A percentile compares a stretch with the other conserved stretches of the same genome.
phyloP scores from a whole-genome alignment of 1,284 basidiomycete species.

The Rhizopogon hawkerae region DNA sequence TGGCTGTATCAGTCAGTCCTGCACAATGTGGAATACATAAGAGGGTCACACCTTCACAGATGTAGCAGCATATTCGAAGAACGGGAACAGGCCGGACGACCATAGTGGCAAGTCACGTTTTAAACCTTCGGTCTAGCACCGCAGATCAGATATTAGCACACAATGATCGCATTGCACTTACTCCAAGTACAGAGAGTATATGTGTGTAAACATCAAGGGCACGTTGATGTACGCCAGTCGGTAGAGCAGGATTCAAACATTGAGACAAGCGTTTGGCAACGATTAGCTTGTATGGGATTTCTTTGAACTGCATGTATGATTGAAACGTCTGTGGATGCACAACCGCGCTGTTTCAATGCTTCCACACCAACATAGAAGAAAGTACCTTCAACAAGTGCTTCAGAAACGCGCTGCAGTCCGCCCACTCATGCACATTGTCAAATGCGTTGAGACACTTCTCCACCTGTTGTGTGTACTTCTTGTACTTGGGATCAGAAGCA shows the following conservation, averaged over 20 bases:
- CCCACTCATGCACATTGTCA: conserved; percentile 98
- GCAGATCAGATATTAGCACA: conserved; percentile 8
- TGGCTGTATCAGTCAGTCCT: conserved; percentile 41
- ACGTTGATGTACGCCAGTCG: conserved; percentile 93
- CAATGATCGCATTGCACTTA: conserved; percentile 32
- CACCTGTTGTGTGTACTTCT: conserved; percentile 87
- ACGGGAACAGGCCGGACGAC: conserved; percentile 95
- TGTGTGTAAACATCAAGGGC: conserved; percentile 94
- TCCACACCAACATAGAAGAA: not conserved
- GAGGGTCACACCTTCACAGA: conserved; percentile 68
- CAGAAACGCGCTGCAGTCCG: conserved; percentile 97
- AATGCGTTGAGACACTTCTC: conserved; percentile 91
- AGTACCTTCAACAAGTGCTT: conserved; percentile 84
- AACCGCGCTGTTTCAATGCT: not conserved
- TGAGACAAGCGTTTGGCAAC: conserved; percentile 94
- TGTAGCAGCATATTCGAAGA: conserved; percentile 97
- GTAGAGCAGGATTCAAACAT: conserved; percentile 94
- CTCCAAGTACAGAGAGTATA: conserved; percentile 84
- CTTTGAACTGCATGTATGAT: conserved; percentile 84
- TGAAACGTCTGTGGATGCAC: conserved; percentile 68
- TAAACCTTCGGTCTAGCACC: conserved; percentile 72
- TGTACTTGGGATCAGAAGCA: conserved; percentile 86
- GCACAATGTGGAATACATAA: not conserved
- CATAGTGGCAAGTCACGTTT: conserved; percentile 85
- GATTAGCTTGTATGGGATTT: conserved; percentile 91